Conservation (phyloP, 345 rosid genomes). For the Lumnitzera racemosa region DNA sequence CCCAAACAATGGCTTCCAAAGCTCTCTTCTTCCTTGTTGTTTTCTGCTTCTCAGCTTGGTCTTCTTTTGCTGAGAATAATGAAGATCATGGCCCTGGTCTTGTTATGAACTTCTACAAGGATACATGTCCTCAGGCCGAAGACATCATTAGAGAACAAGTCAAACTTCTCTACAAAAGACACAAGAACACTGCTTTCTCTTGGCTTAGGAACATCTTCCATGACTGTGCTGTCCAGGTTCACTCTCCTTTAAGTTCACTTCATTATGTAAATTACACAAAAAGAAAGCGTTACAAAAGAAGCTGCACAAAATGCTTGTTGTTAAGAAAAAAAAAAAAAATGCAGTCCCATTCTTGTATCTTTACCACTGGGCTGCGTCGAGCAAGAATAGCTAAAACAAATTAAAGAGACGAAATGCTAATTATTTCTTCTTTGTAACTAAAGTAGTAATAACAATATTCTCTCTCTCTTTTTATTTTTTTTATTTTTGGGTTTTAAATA, state of each 20-base stretch:
- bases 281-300: neutral
- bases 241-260: no score
- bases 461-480: neutral
- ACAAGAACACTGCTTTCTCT: slow-evolving; percentile 99
- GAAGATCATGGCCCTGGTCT: slow-evolving; percentile 49
- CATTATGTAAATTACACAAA: neutral
- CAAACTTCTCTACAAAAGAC: slow-evolving; percentile 89
- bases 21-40: slow-evolving; percentile 30
- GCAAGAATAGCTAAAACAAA: neutral
- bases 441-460: neutral
- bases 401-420: neutral
- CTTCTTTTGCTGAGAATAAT: slow-evolving; percentile 13
- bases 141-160: slow-evolving; percentile 87
- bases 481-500: neutral
- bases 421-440: neutral
- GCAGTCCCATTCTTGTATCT: neutral
- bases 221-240: slow-evolving; percentile 92
- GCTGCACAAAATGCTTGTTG: neutral
- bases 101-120: slow-evolving; percentile 76
- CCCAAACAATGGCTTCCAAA: slow-evolving; percentile 38
- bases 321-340: no score
- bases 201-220: slow-evolving; percentile 99
- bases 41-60: slow-evolving; percentile 37
- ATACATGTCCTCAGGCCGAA: slow-evolving; percentile 93
- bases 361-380: neutral